These are phyloP conservation scores for Plasmodium inui DNA, from an alignment of 169 alveolate genomes.

Conservation along the genomic window DNA sequence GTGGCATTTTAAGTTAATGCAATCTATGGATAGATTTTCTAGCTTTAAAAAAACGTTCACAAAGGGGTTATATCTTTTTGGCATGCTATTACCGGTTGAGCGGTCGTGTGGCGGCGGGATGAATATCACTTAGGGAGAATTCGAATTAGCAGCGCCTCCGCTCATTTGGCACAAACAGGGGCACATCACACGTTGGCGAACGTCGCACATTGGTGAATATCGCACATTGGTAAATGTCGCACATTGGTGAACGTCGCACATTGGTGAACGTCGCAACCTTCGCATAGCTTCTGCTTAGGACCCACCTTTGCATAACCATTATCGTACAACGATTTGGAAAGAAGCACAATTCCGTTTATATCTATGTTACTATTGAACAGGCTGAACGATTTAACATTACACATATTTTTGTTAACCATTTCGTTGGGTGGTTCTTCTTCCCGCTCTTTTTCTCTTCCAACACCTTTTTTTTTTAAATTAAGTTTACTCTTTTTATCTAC, in stretches of 20 bases:
- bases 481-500: conserved; percentile 15
- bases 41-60: conserved; percentile 25
- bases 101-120: not conserved
- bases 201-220: not conserved
- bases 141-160: not conserved
- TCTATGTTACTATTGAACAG: conserved; percentile 53
- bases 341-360: conserved; percentile 37
- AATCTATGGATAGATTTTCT: conserved; percentile 58
- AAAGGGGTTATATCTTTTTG: not conserved
- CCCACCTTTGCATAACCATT: conserved; percentile 54
- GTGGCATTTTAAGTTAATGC: conserved; percentile 12
- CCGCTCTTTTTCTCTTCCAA: not conserved
- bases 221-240: not conserved
- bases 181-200: not conserved
- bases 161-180: not conserved
- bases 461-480: conserved; percentile 21
- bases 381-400: conserved; percentile 52
- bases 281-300: not conserved
- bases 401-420: conserved; percentile 6
- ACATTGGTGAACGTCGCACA: not conserved
- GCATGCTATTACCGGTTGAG: not conserved
- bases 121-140: not conserved
- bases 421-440: conserved; percentile 34
- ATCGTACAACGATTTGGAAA: conserved; percentile 58
- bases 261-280: not conserved